Base-by-base conservation (phyloP, 78 protist genomes). In the Protostelium mycophagum region DNA sequence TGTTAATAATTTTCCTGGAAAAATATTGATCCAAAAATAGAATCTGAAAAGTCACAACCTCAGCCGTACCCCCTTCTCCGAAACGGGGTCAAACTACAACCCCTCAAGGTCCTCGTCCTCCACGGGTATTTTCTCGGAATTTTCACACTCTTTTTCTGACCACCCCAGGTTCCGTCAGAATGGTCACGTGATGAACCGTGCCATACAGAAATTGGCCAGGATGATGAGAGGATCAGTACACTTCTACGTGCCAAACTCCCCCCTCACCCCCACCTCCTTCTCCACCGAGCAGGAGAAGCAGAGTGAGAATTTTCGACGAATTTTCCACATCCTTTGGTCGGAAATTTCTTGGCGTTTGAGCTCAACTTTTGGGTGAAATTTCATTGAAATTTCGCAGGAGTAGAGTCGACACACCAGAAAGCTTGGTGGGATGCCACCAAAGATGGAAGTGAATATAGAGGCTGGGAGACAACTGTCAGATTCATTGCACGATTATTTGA, bases 351-450 rank as follows among this genome's bases (percentile, higher is more conserved):
- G n/a, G n/a, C n/a, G n/a, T n/a, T n/a, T n/a, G n/a, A n/a, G n/a
- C n/a, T n/a, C n/a, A n/a, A n/a, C n/a, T n/a, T n/a, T n/a, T n/a
- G n/a, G n/a, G n/a, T n/a, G n/a, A n/a, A n/a, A n/a, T n/a, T n/a
- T n/a, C n/a, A n/a, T n/a, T n/a, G n/a, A n/a, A n/a, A n/a, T n/a
- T n/a, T n/a, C n/a, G n/a, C 73, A 51, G 89, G 0, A 0, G 37
- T 0, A 16, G 87, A 63, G 34, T 63, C 36, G 83, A 1, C 16
- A 1, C n/a, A 88, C 84, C 90, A 88, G 37, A 85, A 84, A 84
- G 87, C 37, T 10, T 88, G 90, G 90, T 88, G 90, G 90, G 63
- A 39, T 35, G n/a, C 90, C 9, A 34, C 84, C 10, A 38, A 36
- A 23, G 90, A 88, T 85, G 36, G 36, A 29, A 88, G 84, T 9